Evolutionary conservation across 805 yeast genomes (phyloP), one percentile per base, ranked within the genome.

Genomic region (Kodamaea sagamina): DNA sequence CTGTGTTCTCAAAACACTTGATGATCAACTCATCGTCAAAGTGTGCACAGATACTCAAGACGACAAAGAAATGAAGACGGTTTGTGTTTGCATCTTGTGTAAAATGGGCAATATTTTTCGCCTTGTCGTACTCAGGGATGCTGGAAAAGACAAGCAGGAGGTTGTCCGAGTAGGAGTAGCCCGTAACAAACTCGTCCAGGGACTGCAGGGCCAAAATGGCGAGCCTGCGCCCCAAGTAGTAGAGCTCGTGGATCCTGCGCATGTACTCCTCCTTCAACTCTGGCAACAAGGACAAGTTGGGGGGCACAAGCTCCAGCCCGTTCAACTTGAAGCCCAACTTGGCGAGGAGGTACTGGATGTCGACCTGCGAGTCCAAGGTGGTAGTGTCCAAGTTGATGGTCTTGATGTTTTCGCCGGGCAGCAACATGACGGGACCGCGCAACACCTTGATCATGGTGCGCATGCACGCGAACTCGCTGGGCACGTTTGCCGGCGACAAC

Each of bases 381-480:
- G 78, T 68, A 47, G 75, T 75, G n/a, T 64, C 59, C 3, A 78
- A 59, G 47, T 74, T 69, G 28, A 89, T 81, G 0, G 84, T 78
- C 53, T 78, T 82, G 2, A 70, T 62, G 8, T 75, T 77, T 4
- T 72, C 75, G 2, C 59, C 64, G 2, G 74, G 64, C 2, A 57
- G 61, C 17, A 74, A 59, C 6, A 68, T 58, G 16, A 88, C 59
- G 0, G 95, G 92, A 1, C 89, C 90, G 48, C 72, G 78, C 36
- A 87, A 63, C 6, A 85, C 83, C 47, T 78, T 80, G 51, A 76
- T 72, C 12, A 88, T 54, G 0, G 88, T 83, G 38, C 68, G 67
- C 16, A 85, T 66, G 51, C 95, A 84, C 34, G 74, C 77, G 0
- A 75, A 58, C 2, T 81, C 75, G 3, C 78, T 63, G 0, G 95